These are phyloP conservation scores for Brettanomyces nanus DNA, from an alignment of 805 yeast genomes.

Conservation along the genomic window DNA sequence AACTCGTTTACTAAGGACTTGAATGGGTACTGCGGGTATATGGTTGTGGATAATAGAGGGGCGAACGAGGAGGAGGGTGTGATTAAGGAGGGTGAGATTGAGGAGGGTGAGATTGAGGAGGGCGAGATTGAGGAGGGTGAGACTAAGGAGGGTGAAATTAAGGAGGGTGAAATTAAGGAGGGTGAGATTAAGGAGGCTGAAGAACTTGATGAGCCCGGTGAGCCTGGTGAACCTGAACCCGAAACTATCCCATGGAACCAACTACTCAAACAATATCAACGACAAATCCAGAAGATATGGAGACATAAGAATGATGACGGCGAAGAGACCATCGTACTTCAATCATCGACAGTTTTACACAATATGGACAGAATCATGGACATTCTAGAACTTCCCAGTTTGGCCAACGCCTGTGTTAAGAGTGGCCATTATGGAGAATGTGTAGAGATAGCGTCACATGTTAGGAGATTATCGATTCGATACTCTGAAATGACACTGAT, in stretches of 20 bases:
- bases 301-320: neutral
- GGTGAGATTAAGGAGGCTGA: constrained; percentile 8
- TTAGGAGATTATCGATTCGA: constrained; percentile 58
- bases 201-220: neutral
- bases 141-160: constrained; percentile 3
- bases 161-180: constrained; percentile 4
- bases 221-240: neutral
- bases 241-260: constrained; percentile 13
- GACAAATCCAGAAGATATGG: constrained; percentile 3
- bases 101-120: constrained; percentile 1
- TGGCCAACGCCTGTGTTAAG: constrained; percentile 74
- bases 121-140: constrained; percentile 4
- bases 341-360: constrained; percentile 35
- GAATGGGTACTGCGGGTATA: constrained; percentile 20
- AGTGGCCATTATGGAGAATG: constrained; percentile 88
- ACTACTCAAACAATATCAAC: constrained; percentile 13
- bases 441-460: constrained; percentile 70
- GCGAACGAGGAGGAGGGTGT: constrained; percentile 4
- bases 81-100: constrained; percentile 4
- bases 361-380: constrained; percentile 70
- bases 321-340: neutral
- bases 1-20: constrained; percentile 27
- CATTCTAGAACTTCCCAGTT: constrained; percentile 73
- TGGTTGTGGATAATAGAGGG: constrained; percentile 8
- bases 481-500: constrained; percentile 56